Evolutionary conservation across 129 eudicot genomes (phyloP), one percentile per base, ranked within the genome.

Genomic region (Artemisia annua): DNA sequence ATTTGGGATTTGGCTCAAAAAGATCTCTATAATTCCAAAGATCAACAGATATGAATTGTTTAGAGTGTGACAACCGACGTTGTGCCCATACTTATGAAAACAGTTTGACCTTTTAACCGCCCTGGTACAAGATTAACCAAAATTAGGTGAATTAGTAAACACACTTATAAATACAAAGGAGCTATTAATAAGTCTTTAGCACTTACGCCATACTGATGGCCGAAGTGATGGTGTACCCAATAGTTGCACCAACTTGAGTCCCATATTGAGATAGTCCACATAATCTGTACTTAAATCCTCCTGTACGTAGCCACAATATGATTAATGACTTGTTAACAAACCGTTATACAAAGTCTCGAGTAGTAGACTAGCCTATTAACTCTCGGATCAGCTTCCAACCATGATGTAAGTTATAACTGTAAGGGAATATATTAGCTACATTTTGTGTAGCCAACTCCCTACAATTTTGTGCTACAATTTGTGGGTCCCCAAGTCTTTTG

Each of bases 171-270:
- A 48, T 8, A 46, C 43, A 58, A 6, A 0, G 6, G 22, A 22
- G 26, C 19, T 24, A 64, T 13, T 51, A 63, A 13, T 49, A 39
- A 19, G 46, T 63, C 19, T 30, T 18, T 51, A 30, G 26, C 69
- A 69, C 97, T 85, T 67, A 91, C 91, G 87, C 95, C 91, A 91
- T 85, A 66, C 91, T 85, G 57, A 91, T 91, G 13, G 95, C 87
- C 0, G 95, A 92, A 15, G 95, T 91, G 9, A 91, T 91, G 16
- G 97, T 91, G 74, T 90, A 91, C 50, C 95, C 96, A 50, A 88
- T 77, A 26, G 92, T 84, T 6, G 83, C 84, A 9, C 96, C 97
- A n/a, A 88, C 63, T 7, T 84, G 89, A 70, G 82, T 88, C n/a
- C 66, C 81, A 30, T 84, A 91, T 80, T 91, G 97, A 51, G 93